Evolutionary conservation across 768 basidiomycete genomes (phyloP).

Genomic region (Boletus pseudopeckii): DNA sequence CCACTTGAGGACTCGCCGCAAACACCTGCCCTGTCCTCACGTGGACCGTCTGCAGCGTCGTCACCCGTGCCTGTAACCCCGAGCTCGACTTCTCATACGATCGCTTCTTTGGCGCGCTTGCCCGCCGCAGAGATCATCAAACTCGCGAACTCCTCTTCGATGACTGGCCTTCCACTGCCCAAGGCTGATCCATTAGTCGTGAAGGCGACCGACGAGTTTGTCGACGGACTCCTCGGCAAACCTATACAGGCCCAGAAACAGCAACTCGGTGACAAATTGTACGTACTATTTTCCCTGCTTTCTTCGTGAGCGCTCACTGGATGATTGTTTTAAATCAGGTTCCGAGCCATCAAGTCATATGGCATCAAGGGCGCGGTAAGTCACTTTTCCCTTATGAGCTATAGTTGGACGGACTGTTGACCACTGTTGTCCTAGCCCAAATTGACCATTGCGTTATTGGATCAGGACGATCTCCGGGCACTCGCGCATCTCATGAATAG

Average conservation of each 20-base stretch:
- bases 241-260: slow-evolving; percentile 68
- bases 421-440: slow-evolving; percentile 53
- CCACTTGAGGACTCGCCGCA: slow-evolving; percentile 52
- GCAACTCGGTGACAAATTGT: slow-evolving; percentile 75
- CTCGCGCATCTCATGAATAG: slow-evolving; percentile 87
- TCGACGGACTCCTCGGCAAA: slow-evolving; percentile 58
- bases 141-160: slow-evolving; percentile 50
- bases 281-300: slow-evolving; percentile 24
- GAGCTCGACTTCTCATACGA: slow-evolving; percentile 48
- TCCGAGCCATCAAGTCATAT: slow-evolving; percentile 62
- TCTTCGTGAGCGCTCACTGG: slow-evolving; percentile 15
- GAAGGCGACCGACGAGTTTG: slow-evolving; percentile 68
- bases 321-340: slow-evolving; percentile 37
- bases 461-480: slow-evolving; percentile 80
- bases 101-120: slow-evolving; percentile 66
- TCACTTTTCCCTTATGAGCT: slow-evolving; percentile 8
- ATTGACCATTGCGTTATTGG: slow-evolving; percentile 77
- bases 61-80: slow-evolving; percentile 69
- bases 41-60: slow-evolving; percentile 67
- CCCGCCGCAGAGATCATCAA: slow-evolving; percentile 74
- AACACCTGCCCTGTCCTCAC: slow-evolving; percentile 74
- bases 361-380: slow-evolving; percentile 78
- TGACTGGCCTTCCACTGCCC: slow-evolving; percentile 52
- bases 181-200: slow-evolving; percentile 70
- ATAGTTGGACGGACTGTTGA: slow-evolving; percentile 1